These are phyloP conservation scores for Agrocybe chaxingu DNA, from an alignment of 768 basidiomycete genomes.

Conservation along the genomic window DNA sequence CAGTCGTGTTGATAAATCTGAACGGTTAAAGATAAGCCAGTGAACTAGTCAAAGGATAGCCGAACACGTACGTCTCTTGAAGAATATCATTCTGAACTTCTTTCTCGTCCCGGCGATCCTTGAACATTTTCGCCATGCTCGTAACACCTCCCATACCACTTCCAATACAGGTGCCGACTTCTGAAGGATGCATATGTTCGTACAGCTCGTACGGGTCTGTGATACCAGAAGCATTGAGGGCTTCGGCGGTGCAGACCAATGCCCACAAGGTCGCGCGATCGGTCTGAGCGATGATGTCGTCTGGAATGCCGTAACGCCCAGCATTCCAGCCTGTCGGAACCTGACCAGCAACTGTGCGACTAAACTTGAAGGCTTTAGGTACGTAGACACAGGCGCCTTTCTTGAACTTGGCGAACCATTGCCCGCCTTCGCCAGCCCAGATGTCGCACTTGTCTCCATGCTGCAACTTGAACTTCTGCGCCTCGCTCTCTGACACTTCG, in stretches of 20 bases:
- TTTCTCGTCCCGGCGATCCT: constrained; percentile 95
- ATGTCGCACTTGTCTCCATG: constrained; percentile 96
- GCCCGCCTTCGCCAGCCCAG: constrained; percentile 89
- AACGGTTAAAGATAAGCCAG: background rate
- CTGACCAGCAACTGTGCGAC: constrained; percentile 92
- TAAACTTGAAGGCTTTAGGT: constrained; percentile 95
- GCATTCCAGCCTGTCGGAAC: constrained; percentile 98
- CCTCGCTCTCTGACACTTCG: constrained; percentile 88
- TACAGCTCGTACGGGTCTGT: constrained; percentile 98
- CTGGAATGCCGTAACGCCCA: constrained; percentile 93
- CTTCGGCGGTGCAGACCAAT: constrained; percentile 90
- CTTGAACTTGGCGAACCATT: constrained; percentile 99
- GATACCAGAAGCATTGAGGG: constrained; percentile 94
- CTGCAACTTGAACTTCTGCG: constrained; percentile 92
- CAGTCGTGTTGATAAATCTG: constrained; percentile 98
- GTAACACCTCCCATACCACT: constrained; percentile 98
- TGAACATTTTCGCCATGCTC: constrained; percentile 95
- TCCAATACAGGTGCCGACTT: constrained; percentile 91
- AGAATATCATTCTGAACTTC: constrained; percentile 98
- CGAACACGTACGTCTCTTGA: constrained; percentile 83
- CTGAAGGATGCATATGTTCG: constrained; percentile 93
- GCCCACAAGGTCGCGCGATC: constrained; percentile 96
- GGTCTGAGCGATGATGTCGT: constrained; percentile 92
- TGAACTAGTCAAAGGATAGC: constrained; percentile 3
- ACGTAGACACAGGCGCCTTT: constrained; percentile 91